phyloP scores from a whole-genome alignment of 352 stramenopile genomes.

The Pythium volutum region DNA sequence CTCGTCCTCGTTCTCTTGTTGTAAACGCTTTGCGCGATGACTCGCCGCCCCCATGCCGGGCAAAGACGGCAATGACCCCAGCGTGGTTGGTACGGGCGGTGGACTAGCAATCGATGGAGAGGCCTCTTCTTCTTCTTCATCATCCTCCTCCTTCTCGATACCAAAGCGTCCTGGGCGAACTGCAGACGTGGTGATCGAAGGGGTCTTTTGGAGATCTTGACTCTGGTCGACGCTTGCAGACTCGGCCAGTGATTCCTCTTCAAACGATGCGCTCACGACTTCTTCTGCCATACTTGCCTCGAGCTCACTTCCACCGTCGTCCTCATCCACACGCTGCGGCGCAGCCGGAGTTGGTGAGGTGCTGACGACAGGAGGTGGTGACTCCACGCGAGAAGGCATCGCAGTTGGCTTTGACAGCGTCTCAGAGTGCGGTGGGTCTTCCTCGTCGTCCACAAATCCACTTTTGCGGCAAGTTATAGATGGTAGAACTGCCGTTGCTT shows the following conservation, averaged over 20 bases:
- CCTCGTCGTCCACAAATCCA: background rate
- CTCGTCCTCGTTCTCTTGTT: slow-evolving; percentile 2
- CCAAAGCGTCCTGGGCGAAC: slow-evolving; percentile 9
- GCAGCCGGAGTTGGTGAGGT: background rate
- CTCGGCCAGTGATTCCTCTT: slow-evolving; percentile 52
- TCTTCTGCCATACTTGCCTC: slow-evolving; percentile 57
- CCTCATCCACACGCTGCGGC: slow-evolving; percentile 12
- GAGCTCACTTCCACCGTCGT: slow-evolving; percentile 36
- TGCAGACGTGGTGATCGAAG: background rate
- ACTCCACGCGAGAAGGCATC: background rate
- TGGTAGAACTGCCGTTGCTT: background rate
- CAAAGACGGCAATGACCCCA: slow-evolving; percentile 11
- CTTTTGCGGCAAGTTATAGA: background rate
- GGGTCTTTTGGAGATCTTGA: background rate
- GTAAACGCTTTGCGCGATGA: background rate
- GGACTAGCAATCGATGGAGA: slow-evolving; percentile 17
- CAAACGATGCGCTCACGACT: slow-evolving; percentile 49
- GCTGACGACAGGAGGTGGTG: background rate
- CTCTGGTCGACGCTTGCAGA: slow-evolving; percentile 20
- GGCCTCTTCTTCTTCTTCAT: slow-evolving; percentile 25
- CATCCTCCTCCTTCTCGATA: slow-evolving; percentile 14
- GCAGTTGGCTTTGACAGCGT: background rate
- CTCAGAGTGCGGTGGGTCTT: background rate
- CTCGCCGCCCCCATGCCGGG: slow-evolving; percentile 2
- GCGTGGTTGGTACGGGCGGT: slow-evolving; percentile 18